Conservation (phyloP, 2,329 filamentous ascomycete species). For the Sporothrix globosa region DNA sequence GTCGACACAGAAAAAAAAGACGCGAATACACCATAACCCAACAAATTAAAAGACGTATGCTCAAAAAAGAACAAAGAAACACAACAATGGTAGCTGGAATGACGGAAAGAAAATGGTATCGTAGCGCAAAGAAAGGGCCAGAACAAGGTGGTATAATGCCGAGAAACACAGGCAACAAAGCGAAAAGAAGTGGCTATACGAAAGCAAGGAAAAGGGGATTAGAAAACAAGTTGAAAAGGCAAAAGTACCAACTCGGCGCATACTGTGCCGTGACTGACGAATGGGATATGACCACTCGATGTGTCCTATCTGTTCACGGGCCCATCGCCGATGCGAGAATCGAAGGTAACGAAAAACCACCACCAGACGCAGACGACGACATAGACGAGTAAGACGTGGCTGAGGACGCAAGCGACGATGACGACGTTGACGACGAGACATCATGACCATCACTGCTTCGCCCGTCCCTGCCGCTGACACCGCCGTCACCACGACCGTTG, state of each 20-base stretch:
- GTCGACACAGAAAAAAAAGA: neutral
- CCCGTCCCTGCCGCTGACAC: slow-evolving; percentile 13
- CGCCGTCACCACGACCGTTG: slow-evolving; percentile 10
- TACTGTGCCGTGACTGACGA: neutral
- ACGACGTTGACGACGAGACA: slow-evolving; percentile 28
- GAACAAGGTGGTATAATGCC: slow-evolving; percentile 19
- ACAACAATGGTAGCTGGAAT: neutral
- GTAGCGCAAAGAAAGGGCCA: slow-evolving; percentile 24
- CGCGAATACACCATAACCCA: too few species aligned
- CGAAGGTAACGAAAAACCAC: slow-evolving; percentile 30
- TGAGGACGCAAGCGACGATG: slow-evolving; percentile 22
- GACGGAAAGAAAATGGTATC: slow-evolving; percentile 28
- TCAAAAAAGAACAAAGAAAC: neutral
- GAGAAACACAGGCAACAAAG: slow-evolving; percentile 1
- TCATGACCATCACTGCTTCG: slow-evolving; percentile 19
- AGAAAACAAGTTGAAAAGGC: neutral
- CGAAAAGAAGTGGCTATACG: neutral
- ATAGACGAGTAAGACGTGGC: slow-evolving; percentile 27
- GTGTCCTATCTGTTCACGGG: neutral
- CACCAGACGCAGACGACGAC: slow-evolving; percentile 22
- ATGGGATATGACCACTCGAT: neutral
- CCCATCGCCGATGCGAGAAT: slow-evolving; percentile 27
- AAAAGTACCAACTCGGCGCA: neutral
- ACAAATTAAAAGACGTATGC: neutral
- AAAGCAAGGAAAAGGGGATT: neutral